These are phyloP conservation scores for Trypanosoma cruzi DNA, from an alignment of 208 protist genomes.

Conservation along the genomic window DNA sequence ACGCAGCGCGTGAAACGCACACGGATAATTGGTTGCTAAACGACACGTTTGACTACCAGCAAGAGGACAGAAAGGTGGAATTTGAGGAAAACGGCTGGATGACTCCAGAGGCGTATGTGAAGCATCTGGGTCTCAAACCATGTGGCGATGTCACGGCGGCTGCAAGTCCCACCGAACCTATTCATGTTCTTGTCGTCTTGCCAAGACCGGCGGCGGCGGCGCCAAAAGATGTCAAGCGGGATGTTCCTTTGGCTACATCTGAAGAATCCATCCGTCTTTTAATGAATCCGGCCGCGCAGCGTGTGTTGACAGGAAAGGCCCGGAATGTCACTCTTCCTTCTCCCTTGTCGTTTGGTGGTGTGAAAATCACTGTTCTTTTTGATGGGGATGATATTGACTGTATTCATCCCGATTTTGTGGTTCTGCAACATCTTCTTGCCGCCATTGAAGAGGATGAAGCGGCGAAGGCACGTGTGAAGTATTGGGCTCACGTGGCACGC, in stretches of 20 bases:
- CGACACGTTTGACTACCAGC: slow-evolving; percentile 91
- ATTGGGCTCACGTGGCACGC: slow-evolving; percentile 10
- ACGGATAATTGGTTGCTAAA: slow-evolving; percentile 64
- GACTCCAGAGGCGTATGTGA: slow-evolving; percentile 49
- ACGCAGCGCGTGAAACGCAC: neutral
- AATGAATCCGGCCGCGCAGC: slow-evolving; percentile 34
- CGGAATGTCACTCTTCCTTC: neutral
- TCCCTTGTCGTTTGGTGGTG: slow-evolving; percentile 7
- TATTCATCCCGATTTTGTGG: slow-evolving; percentile 52
- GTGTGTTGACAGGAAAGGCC: slow-evolving; percentile 2
- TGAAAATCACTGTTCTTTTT: slow-evolving; percentile 21
- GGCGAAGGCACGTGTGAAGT: slow-evolving; percentile 31
- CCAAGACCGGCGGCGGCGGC: neutral
- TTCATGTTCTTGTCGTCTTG: slow-evolving; percentile 29
- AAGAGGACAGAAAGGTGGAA: slow-evolving; percentile 68
- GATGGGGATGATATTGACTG: slow-evolving; percentile 29
- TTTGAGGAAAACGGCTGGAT: slow-evolving; percentile 52
- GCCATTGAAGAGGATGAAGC: slow-evolving; percentile 31
- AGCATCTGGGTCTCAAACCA: slow-evolving; percentile 9
- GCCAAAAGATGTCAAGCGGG: neutral
- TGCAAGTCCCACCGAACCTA: slow-evolving; percentile 5
- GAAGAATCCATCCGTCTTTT: slow-evolving; percentile 25
- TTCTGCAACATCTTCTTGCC: slow-evolving; percentile 74
- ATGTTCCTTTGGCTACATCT: neutral
- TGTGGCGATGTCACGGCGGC: slow-evolving; percentile 7